A percentile compares a stretch with the other conserved stretches of the same genome.
phyloP scores from a whole-genome alignment of 1,284 basidiomycete genomes.

The Dichomitus squalens region DNA sequence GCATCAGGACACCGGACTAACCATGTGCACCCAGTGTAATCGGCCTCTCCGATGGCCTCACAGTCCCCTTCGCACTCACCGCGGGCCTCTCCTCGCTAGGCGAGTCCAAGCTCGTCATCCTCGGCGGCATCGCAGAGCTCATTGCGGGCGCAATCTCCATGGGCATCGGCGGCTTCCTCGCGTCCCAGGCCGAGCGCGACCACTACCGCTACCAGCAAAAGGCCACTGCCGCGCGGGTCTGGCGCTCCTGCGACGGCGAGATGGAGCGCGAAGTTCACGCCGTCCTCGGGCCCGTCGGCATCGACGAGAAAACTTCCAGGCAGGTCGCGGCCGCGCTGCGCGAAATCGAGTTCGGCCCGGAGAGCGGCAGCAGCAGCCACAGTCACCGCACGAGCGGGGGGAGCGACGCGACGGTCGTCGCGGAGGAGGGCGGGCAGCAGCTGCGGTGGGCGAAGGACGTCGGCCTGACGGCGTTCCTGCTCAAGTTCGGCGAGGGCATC shows the following conservation, averaged over 20 bases:
- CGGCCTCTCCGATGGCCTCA: slow-evolving; percentile 94
- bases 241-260: slow-evolving; percentile 88
- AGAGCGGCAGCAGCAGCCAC: slow-evolving; percentile 27
- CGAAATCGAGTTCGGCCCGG: slow-evolving; percentile 57
- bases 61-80: slow-evolving; percentile 90
- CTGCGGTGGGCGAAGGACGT: slow-evolving; percentile 72
- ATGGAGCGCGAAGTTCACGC: slow-evolving; percentile 94
- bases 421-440: slow-evolving; percentile 40
- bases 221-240: slow-evolving; percentile 80
- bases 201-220: slow-evolving; percentile 85
- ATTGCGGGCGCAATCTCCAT: slow-evolving; percentile 96
- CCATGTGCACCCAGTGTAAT: slow-evolving; percentile 69
- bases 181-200: slow-evolving; percentile 94
- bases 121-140: slow-evolving; percentile 91
- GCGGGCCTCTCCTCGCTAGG: slow-evolving; percentile 92
- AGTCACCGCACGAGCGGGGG: slow-evolving; percentile 24
- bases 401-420: slow-evolving; percentile 40
- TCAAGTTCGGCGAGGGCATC: slow-evolving; percentile 91
- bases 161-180: slow-evolving; percentile 97
- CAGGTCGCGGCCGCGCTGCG: slow-evolving; percentile 78
- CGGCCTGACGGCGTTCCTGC: slow-evolving; percentile 87
- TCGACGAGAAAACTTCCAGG: slow-evolving; percentile 81
- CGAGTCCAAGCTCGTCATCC: slow-evolving; percentile 84
- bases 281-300: slow-evolving; percentile 86
- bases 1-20: slow-evolving; percentile 1